These are phyloP conservation scores for Ambrosia trifida DNA, from an alignment of 129 eudicot genomes.

Conservation along the genomic window DNA sequence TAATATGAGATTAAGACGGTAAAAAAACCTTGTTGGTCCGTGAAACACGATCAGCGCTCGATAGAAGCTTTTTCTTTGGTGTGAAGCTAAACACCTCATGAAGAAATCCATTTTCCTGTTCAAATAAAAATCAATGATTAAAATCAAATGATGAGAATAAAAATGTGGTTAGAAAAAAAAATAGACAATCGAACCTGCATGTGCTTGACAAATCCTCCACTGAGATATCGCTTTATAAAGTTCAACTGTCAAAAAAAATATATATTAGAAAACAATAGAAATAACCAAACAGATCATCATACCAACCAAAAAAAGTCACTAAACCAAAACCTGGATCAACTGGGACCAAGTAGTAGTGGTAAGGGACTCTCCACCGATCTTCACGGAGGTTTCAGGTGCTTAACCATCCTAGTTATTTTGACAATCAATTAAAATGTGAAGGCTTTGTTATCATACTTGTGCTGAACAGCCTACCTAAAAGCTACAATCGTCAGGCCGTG, in stretches of 20 bases:
- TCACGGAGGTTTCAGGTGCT: conserved; percentile 66
- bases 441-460: too few relatives aligned
- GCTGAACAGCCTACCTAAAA: too few relatives aligned
- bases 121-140: conserved; percentile 2
- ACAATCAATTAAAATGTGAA: too few relatives aligned
- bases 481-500: too few relatives aligned
- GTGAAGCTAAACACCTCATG: conserved; percentile 78
- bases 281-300: background rate
- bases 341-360: conserved; percentile 71
- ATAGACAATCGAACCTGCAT: conserved; percentile 72
- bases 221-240: conserved; percentile 80
- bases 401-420: conserved; percentile 64
- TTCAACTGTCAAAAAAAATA: conserved; percentile 59
- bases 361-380: conserved; percentile 80
- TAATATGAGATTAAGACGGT: background rate
- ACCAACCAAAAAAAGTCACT: background rate
- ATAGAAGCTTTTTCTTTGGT: conserved; percentile 62
- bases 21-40: conserved; percentile 60
- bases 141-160: background rate
- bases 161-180: background rate
- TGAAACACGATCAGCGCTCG: conserved; percentile 48
- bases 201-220: conserved; percentile 91
- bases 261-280: background rate
- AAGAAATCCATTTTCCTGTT: conserved; percentile 84
- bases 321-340: conserved; percentile 60